A percentile compares a stretch with the other conserved stretches of the same genome.
Conservation (phyloP, 2,329 filamentous ascomycete genomes). For the Chaetothyriales sp. region DNA sequence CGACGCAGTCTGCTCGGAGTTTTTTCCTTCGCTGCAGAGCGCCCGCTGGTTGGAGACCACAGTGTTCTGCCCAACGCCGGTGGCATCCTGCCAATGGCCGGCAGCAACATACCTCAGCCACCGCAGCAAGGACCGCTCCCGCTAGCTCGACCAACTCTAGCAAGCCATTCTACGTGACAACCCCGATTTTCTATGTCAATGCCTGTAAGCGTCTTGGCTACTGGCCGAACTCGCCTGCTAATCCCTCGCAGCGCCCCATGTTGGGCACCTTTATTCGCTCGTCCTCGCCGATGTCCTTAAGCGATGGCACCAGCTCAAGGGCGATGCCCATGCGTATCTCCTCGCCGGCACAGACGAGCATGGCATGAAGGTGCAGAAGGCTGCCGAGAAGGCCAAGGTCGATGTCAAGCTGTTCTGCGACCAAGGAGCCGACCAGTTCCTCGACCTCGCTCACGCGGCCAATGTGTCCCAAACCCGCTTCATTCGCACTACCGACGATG, state of each 20-base stretch:
- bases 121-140: neutral
- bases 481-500: constrained; percentile 74
- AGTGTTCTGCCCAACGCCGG: neutral
- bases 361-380: constrained; percentile 91
- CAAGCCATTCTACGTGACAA: constrained; percentile 92
- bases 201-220: constrained; percentile 46
- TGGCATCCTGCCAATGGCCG: no score
- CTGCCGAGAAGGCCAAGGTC: constrained; percentile 56
- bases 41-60: neutral
- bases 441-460: constrained; percentile 54
- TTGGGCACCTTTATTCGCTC: constrained; percentile 91
- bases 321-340: constrained; percentile 52
- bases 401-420: constrained; percentile 81
- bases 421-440: constrained; percentile 49
- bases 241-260: constrained; percentile 61
- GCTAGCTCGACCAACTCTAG: neutral
- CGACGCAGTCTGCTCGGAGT: neutral
- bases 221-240: constrained; percentile 1
- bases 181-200: constrained; percentile 98
- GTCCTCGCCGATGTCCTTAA: constrained; percentile 83
- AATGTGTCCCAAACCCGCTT: constrained; percentile 71
- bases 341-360: constrained; percentile 94
- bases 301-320: constrained; percentile 71
- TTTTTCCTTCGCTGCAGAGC: neutral
- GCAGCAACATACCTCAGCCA: neutral